A percentile compares a stretch with the other conserved stretches of the same genome.
Evolutionary conservation across 2,329 filamentous ascomycete species (phyloP).

Genomic region (Alternaria hordeiaustralica): DNA sequence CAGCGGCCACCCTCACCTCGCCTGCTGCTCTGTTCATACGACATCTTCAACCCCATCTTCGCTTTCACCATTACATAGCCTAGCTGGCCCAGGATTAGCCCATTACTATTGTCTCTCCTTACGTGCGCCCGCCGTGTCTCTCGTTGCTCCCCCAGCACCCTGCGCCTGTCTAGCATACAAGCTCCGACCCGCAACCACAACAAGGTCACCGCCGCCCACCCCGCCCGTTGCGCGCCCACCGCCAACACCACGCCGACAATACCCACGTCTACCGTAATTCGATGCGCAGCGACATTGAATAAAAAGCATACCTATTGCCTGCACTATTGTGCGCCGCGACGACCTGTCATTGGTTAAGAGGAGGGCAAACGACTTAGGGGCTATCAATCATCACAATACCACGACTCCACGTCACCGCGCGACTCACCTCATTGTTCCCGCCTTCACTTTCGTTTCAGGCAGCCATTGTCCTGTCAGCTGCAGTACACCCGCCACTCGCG

Average conservation of each 20-base stretch:
- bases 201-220: constrained; percentile 21
- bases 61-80: constrained; percentile 4
- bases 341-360: constrained; percentile 16
- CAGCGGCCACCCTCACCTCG: constrained; percentile 13
- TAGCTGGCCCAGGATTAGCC: constrained; percentile 10
- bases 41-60: neutral
- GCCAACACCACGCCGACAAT: constrained; percentile 4
- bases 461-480: neutral
- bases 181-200: constrained; percentile 23
- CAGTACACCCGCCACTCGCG: neutral
- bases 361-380: constrained; percentile 20
- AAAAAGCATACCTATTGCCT: constrained; percentile 12
- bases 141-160: constrained; percentile 21
- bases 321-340: constrained; percentile 15
- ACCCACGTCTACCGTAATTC: neutral
- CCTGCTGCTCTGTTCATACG: neutral
- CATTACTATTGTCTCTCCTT: constrained; percentile 14
- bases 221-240: constrained; percentile 21
- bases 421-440: constrained; percentile 15
- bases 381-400: constrained; percentile 14
- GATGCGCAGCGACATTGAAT: constrained; percentile 18
- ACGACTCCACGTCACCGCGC: constrained; percentile 24
- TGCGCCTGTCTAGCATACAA: constrained; percentile 16
- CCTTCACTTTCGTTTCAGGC: constrained; percentile 12
- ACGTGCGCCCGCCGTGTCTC: constrained; percentile 17